Conservation (phyloP, 2,329 filamentous ascomycete species). For the Phaeoacremonium minimum region DNA sequence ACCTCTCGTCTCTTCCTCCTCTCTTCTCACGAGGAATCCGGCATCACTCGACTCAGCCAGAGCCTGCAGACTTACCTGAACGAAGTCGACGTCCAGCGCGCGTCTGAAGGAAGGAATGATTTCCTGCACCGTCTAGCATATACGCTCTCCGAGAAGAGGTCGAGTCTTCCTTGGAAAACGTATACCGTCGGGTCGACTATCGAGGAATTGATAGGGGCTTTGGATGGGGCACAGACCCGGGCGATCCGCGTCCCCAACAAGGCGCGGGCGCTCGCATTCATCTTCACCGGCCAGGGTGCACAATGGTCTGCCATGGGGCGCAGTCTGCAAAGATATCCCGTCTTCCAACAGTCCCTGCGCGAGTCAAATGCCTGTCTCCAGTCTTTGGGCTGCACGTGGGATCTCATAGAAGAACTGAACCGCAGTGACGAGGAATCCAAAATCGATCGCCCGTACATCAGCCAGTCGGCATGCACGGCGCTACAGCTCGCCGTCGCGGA, state of each 20-base stretch:
- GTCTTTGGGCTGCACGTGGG: constrained; percentile 18
- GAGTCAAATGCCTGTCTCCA: constrained; percentile 12
- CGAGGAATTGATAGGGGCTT: no score
- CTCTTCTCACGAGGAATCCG: no score
- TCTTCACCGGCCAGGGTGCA: constrained; percentile 28
- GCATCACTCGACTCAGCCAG: no score
- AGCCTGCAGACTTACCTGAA: no score
- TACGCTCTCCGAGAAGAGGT: not conserved
- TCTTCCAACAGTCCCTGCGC: constrained; percentile 15
- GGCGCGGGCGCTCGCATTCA: constrained; percentile 13
- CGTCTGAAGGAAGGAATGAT: not conserved
- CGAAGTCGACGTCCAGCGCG: no score
- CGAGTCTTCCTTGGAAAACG: not conserved
- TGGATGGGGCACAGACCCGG: no score
- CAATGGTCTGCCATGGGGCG: constrained; percentile 24
- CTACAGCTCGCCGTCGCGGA: constrained; percentile 28
- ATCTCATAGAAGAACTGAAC: constrained; percentile 19
- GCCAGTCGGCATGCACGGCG: constrained; percentile 23
- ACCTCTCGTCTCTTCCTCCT: no score
- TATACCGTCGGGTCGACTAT: no score
- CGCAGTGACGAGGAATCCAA: constrained; percentile 11
- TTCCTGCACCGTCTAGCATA: not conserved
- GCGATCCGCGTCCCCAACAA: not conserved
- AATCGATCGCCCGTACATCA: constrained; percentile 20
- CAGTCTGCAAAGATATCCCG: constrained; percentile 14